A percentile compares a stretch with the other conserved stretches of the same genome.
Evolutionary conservation across 192 early-diverging fungal species (phyloP).

Genomic region (Mortierella claussenii): DNA sequence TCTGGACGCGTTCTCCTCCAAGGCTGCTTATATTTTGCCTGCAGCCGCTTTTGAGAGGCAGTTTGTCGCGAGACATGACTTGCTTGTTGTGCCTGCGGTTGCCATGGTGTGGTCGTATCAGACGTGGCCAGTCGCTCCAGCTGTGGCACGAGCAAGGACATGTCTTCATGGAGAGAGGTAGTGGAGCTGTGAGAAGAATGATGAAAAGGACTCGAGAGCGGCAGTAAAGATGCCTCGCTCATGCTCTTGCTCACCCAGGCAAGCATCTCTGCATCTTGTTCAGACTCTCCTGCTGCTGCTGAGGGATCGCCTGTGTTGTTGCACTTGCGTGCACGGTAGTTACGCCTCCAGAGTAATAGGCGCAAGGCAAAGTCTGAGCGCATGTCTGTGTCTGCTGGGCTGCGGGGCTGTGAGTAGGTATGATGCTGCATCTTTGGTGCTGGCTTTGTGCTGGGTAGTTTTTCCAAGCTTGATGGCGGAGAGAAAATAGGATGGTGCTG

Average conservation of each 20-base stretch:
- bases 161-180: not conserved
- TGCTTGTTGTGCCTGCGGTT: not conserved
- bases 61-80: not conserved
- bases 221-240: too few relatives aligned
- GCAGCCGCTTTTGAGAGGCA: slow-evolving; percentile 4
- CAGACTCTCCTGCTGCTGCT: not conserved
- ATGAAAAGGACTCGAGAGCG: too few relatives aligned
- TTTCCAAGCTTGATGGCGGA: too few relatives aligned
- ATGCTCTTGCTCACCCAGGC: too few relatives aligned
- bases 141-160: slow-evolving; percentile 1
- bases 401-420: too few relatives aligned
- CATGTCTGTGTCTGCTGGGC: too few relatives aligned
- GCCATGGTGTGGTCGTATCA: not conserved
- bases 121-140: slow-evolving; percentile 16
- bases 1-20: slow-evolving; percentile 35
- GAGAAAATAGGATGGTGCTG: too few relatives aligned
- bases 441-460: too few relatives aligned
- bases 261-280: too few relatives aligned
- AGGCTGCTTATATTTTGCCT: slow-evolving; percentile 31
- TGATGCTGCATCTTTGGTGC: too few relatives aligned
- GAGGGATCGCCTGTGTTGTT: not conserved
- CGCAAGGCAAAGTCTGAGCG: slow-evolving; percentile 17
- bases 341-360: too few relatives aligned
- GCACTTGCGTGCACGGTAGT: too few relatives aligned
- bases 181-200: not conserved